These are phyloP conservation scores for Clitopilus hobsonii DNA, from an alignment of 768 basidiomycete genomes.

Conservation along the genomic window DNA sequence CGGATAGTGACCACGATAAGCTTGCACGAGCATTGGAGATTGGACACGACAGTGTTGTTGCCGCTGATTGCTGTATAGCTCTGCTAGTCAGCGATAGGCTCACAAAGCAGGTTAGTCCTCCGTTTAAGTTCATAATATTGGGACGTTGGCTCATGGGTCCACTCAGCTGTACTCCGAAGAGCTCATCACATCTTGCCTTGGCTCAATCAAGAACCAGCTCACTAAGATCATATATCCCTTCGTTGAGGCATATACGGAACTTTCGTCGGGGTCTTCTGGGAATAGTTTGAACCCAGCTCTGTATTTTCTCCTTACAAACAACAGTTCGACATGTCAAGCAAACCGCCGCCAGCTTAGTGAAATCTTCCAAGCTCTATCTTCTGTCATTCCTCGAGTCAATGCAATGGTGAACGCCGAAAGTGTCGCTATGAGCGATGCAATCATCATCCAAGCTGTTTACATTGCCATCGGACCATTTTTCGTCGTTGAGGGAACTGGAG, in stretches of 20 bases:
- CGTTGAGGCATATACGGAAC: conserved; percentile 60
- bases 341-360: conserved; percentile 54
- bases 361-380: conserved; percentile 67
- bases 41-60: conserved; percentile 70
- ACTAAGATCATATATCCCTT: conserved; percentile 81
- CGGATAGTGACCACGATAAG: conserved; percentile 27
- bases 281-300: conserved; percentile 44
- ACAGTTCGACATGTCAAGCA: conserved; percentile 24
- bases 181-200: conserved; percentile 75
- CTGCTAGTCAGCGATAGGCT: conserved; percentile 75
- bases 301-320: conserved; percentile 43
- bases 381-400: conserved; percentile 71
- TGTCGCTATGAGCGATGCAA: conserved; percentile 80
- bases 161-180: conserved; percentile 90
- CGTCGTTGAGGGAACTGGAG: conserved; percentile 62
- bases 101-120: conserved; percentile 67
- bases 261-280: conserved; percentile 21
- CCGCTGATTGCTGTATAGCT: conserved; percentile 80
- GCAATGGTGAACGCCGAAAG: conserved; percentile 67
- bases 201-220: conserved; percentile 74
- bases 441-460: conserved; percentile 91
- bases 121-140: background rate
- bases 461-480: conserved; percentile 95
- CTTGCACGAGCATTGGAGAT: conserved; percentile 50
- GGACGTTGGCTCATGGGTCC: background rate